Percentiles rank a stretch among this genome's conserved stretches.
phyloP scores from a whole-genome alignment of 768 basidiomycete genomes.

The Mycena metata region DNA sequence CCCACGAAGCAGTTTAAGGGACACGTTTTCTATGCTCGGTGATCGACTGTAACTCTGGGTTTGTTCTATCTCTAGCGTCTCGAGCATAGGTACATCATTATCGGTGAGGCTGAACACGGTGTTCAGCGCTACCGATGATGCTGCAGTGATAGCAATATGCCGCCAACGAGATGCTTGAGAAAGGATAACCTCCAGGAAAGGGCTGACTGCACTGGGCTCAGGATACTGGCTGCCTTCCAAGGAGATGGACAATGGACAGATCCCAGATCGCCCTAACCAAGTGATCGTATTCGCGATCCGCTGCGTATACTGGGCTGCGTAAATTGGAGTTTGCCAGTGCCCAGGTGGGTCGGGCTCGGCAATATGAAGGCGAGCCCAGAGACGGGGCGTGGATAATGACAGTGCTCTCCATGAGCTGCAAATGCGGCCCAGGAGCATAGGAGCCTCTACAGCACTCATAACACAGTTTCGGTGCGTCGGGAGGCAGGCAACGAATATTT shows the following conservation, averaged over 20 bases:
- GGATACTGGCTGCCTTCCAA: neutral
- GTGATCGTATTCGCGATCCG: neutral
- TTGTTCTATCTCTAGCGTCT: neutral
- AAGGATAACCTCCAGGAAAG: neutral
- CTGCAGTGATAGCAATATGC: neutral
- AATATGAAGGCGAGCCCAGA: constrained; percentile 27
- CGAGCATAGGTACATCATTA: neutral
- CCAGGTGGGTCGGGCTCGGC: constrained; percentile 1
- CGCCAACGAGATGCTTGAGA: neutral
- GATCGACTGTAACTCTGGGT: neutral
- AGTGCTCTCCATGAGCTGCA: constrained; percentile 32
- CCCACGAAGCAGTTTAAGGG: neutral
- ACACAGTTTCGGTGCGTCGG: constrained; percentile 27
- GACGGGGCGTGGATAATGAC: constrained; percentile 18
- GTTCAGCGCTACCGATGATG: neutral
- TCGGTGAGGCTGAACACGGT: neutral
- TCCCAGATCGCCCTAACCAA: constrained; percentile 4
- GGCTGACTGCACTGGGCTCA: neutral
- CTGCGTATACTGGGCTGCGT: neutral
- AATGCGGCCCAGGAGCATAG: constrained; percentile 29
- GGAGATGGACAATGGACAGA: constrained; percentile 14
- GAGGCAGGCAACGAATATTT: constrained; percentile 30
- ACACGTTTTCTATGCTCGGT: neutral
- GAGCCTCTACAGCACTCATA: constrained; percentile 20
- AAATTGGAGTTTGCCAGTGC: no score